Conservation (phyloP, 805 yeast species). For the Grigorovia yakushimaensis region DNA sequence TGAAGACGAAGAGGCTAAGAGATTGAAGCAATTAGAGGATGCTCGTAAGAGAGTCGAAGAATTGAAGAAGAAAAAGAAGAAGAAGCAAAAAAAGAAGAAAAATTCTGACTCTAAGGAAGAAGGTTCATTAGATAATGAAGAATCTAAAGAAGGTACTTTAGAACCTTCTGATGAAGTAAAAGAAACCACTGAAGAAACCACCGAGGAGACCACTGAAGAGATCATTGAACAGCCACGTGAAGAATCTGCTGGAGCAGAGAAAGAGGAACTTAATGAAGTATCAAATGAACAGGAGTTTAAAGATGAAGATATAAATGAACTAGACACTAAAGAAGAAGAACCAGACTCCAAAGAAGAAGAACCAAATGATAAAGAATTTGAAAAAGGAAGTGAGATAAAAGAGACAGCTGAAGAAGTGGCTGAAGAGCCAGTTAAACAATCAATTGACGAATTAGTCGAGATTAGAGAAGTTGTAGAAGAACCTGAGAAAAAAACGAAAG, state of each 20-base stretch:
- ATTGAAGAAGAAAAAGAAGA: conserved; percentile 49
- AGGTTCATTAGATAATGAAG: conserved; percentile 9
- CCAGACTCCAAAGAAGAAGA: conserved; percentile 8
- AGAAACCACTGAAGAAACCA: conserved; percentile 2
- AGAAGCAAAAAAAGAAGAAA: conserved; percentile 30
- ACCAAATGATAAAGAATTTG: conserved; percentile 1
- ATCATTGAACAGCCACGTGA: no score
- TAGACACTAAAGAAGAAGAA: conserved; percentile 4
- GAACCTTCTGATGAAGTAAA: conserved; percentile 5
- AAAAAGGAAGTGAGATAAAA: not conserved
- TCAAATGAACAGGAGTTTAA: conserved; percentile 3
- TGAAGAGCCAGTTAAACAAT: conserved; percentile 4
- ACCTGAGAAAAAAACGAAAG: conserved; percentile 2
- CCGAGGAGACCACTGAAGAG: conserved; percentile 4
- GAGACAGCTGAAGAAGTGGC: conserved; percentile 5
- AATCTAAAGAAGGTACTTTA: conserved; percentile 1
- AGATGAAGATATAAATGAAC: conserved; percentile 3
- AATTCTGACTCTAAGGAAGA: conserved; percentile 15
- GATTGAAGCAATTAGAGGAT: conserved; percentile 58
- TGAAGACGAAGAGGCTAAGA: conserved; percentile 28
- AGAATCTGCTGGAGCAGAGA: no score
- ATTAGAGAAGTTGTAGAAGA: conserved; percentile 4
- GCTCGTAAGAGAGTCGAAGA: conserved; percentile 68
- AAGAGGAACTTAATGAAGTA: no score
- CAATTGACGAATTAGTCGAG: no score